Evolutionary conservation across 768 basidiomycete genomes (phyloP).

Genomic region (Boletales sp.): DNA sequence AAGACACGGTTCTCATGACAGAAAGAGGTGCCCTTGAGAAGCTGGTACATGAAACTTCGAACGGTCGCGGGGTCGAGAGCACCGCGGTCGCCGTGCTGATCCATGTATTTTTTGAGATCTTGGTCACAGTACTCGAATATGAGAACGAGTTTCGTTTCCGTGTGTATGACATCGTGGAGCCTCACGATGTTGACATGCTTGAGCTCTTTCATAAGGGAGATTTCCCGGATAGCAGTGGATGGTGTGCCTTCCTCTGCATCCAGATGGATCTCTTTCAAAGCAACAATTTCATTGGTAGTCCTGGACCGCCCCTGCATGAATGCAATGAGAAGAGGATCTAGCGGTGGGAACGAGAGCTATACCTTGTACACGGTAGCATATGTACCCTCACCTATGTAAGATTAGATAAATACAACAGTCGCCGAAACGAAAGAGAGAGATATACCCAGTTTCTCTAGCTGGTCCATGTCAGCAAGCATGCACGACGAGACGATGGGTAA

Average conservation of each 20-base stretch:
- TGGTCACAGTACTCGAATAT: conserved; percentile 99
- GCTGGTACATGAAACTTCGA: conserved; percentile 96
- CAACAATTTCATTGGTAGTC: conserved; percentile 98
- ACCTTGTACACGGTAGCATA: conserved; percentile 99
- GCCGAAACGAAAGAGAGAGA: neutral
- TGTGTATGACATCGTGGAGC: conserved; percentile 98
- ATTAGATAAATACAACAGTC: conserved; percentile 5
- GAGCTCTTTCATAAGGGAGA: conserved; percentile 98
- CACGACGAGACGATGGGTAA: neutral
- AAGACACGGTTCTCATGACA: conserved; percentile 98
- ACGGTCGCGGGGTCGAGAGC: conserved; percentile 86
- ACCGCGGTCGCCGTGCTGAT: conserved; percentile 93
- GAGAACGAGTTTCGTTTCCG: conserved; percentile 95
- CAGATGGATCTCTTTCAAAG: conserved; percentile 97
- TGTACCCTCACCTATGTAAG: conserved; percentile 72
- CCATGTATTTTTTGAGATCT: conserved; percentile 99
- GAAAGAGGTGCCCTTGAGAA: conserved; percentile 95
- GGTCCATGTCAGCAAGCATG: conserved; percentile 9
- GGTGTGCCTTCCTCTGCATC: conserved; percentile 99
- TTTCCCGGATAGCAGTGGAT: conserved; percentile 97
- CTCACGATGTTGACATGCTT: conserved; percentile 99
- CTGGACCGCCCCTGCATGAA: conserved; percentile 77
- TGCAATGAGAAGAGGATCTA: neutral
- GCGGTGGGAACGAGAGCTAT: conserved; percentile 6
- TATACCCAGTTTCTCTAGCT: conserved; percentile 87